Evolutionary conservation across 2,329 filamentous ascomycete genomes (phyloP), one percentile per base, ranked within the genome.

Genomic region (Colletotrichum abscissum): DNA sequence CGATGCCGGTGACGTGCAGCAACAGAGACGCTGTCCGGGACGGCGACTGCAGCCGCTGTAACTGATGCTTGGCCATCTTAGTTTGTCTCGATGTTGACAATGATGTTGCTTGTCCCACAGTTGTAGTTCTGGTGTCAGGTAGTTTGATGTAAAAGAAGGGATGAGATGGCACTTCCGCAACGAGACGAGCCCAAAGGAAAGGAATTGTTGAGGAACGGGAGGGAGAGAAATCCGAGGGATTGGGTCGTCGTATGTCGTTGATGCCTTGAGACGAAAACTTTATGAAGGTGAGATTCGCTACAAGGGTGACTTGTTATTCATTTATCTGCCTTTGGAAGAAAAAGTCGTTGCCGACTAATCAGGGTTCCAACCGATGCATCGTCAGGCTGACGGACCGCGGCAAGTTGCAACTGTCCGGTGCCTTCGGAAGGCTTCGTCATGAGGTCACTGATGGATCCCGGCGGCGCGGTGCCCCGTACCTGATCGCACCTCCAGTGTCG

Each of bases 11-110:
- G 3, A 86, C 80, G 80, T 95, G 93, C 55, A 94, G 80, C 11
- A 89, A 73, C 26, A 92, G 87, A 2, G 93, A 94, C 69, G 90
- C 77, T 54, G 88, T 88, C 72, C 88, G 88, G 1, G 92, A 92
- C 1, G 93, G 93, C 72, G 92, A 92, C 3, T 86, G 79, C 24
- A 94, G 83, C 52, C 91, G 87, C 81, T 95, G 93, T 5, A 93
- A 86, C 56, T 88, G 90, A 82, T 94, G 92, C 64, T 75, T 77
- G 54, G 82, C 78, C 85, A 87, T 87, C 52, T 74, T 78, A 73
- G 8, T 54, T n/a, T 42, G 19, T 19, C 33, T 28, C 19, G 35
- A 49, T 38, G 3, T 22, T 65, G 46, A 22, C 46, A 14, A 56
- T 58, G 24, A 54, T 65, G 55, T 38, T 12, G 49, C 22, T 14